Percentiles rank a stretch among this genome's conserved stretches.
These are phyloP conservation scores for Sclerotinia sclerotiorum DNA, from an alignment of 2,329 filamentous ascomycete genomes.

Conservation along the genomic window DNA sequence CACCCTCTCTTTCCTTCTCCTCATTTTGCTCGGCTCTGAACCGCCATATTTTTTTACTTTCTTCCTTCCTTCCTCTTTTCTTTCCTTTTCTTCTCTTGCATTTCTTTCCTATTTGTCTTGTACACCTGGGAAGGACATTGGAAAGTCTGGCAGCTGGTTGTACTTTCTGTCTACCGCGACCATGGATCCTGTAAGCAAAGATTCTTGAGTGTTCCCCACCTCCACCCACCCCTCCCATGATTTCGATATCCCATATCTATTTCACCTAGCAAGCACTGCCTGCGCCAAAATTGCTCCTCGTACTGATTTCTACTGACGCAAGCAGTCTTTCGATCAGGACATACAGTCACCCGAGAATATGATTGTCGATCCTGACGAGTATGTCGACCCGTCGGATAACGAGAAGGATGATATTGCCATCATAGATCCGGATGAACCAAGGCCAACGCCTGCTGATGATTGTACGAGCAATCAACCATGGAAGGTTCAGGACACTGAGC, in stretches of 20 bases:
- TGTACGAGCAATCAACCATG: conserved; percentile 36
- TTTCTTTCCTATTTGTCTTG: neutral
- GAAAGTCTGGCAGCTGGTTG: conserved; percentile 15
- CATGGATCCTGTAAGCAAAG: conserved; percentile 29
- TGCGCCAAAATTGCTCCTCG: conserved; percentile 9
- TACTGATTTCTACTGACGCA: conserved; percentile 5
- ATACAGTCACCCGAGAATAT: conserved; percentile 40
- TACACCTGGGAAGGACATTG: neutral
- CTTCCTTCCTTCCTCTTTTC: neutral
- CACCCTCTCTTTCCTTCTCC: neutral
- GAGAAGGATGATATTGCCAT: conserved; percentile 45
- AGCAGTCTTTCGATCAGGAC: conserved; percentile 35
- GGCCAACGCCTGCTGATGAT: conserved; percentile 41
- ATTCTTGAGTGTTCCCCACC: conserved; percentile 20
- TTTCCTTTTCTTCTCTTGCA: neutral
- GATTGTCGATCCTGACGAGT: conserved; percentile 39
- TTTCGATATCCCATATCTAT: conserved; percentile 2
- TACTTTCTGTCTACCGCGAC: conserved; percentile 13
- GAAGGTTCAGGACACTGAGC: conserved; percentile 20
- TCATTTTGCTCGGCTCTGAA: neutral
- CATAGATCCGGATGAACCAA: conserved; percentile 42
- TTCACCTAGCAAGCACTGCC: neutral
- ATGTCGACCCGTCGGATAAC: conserved; percentile 35
- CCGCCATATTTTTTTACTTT: neutral
- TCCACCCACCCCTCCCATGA: conserved; percentile 11